Conservation (phyloP, 1,284 basidiomycete genomes). For the Malassezia restricta region DNA sequence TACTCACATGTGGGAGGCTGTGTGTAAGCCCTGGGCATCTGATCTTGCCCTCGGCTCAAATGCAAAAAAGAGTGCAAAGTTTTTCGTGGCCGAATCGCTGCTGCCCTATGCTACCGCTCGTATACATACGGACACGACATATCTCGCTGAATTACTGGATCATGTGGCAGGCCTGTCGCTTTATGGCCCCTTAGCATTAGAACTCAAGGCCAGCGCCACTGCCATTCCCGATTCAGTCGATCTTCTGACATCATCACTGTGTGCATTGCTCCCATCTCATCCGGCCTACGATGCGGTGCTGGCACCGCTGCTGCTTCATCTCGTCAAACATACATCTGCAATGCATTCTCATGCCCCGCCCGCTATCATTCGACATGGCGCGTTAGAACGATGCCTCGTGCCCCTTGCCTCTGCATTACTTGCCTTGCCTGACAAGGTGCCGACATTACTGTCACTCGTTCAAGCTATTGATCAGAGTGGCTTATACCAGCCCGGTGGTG, state of each 20-base stretch:
- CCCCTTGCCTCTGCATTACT: background rate
- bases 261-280: background rate
- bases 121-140: background rate
- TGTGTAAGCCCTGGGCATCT: constrained; percentile 17
- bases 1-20: constrained; percentile 7
- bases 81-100: constrained; percentile 18
- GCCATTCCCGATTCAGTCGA: background rate
- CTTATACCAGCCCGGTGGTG: constrained; percentile 11
- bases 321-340: background rate
- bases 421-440: background rate
- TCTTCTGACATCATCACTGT: background rate
- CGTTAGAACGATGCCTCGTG: constrained; percentile 6
- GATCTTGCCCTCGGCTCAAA: constrained; percentile 26
- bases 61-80: constrained; percentile 26
- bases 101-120: constrained; percentile 10
- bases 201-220: background rate
- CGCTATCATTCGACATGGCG: background rate
- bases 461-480: constrained; percentile 11
- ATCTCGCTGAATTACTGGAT: constrained; percentile 2
- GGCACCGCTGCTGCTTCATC: constrained; percentile 1
- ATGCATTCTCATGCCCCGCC: background rate
- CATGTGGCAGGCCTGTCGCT: constrained; percentile 20
- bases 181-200: background rate
- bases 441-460: constrained; percentile 5
- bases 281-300: background rate